Conservation (phyloP, 208 protist genomes). For the Crithidia expoeki region DNA sequence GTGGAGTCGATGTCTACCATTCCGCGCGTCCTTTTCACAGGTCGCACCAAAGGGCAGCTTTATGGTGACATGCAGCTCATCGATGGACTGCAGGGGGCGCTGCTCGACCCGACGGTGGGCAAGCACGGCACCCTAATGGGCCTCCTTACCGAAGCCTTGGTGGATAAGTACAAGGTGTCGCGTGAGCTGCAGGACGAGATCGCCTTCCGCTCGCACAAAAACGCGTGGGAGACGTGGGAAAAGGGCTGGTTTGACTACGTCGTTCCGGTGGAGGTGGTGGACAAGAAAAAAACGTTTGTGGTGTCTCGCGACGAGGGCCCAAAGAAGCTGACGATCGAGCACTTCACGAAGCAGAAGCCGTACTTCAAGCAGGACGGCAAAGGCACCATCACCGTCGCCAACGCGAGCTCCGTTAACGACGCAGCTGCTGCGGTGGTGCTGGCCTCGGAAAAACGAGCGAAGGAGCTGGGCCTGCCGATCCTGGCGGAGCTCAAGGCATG, state of each 20-base stretch:
- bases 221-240: constrained; percentile 68
- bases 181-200: constrained; percentile 93
- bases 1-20: constrained; percentile 75
- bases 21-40: constrained; percentile 49
- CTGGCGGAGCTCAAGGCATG: constrained; percentile 86
- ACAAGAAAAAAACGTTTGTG: constrained; percentile 49
- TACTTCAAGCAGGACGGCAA: constrained; percentile 84
- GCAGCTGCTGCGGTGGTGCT: constrained; percentile 90
- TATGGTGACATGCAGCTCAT: constrained; percentile 62
- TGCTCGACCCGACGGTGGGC: constrained; percentile 52
- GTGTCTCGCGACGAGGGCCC: constrained; percentile 87
- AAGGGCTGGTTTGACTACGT: constrained; percentile 92
- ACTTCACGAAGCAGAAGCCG: constrained; percentile 85
- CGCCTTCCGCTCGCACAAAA: constrained; percentile 90
- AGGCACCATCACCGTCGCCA: constrained; percentile 94
- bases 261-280: constrained; percentile 76
- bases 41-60: constrained; percentile 53
- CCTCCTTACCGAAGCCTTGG: constrained; percentile 79
- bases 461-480: constrained; percentile 80
- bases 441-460: constrained; percentile 70
- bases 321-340: constrained; percentile 83
- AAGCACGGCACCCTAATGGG: constrained; percentile 66
- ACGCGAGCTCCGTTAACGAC: constrained; percentile 91
- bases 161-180: constrained; percentile 86
- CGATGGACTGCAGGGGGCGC: constrained; percentile 57